These are phyloP conservation scores for Talaromyces sp. DNA, from an alignment of 2,329 filamentous ascomycete genomes.

Conservation along the genomic window DNA sequence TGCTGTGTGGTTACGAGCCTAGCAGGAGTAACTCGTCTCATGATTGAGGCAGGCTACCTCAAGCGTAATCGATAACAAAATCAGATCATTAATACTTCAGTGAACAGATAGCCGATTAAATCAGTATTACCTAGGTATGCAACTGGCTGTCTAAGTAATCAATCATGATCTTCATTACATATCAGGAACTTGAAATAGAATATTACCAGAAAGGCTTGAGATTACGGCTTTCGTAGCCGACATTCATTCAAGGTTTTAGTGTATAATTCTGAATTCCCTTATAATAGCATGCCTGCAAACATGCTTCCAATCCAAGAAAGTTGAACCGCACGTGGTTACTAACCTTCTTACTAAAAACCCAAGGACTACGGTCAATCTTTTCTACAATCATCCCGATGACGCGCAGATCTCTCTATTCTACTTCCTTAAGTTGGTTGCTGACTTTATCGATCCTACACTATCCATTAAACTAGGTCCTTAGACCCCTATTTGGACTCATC, in stretches of 20 bases:
- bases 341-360: too few relatives aligned
- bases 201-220: neutral
- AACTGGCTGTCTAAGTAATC: neutral
- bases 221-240: neutral
- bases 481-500: neutral
- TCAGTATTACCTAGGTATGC: neutral
- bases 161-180: neutral
- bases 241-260: neutral
- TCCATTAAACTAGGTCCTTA: neutral
- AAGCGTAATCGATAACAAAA: neutral
- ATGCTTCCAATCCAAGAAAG: neutral
- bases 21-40: neutral
- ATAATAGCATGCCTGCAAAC: neutral
- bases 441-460: neutral
- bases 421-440: neutral
- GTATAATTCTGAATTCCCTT: neutral
- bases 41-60: too few relatives aligned
- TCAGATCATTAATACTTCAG: neutral
- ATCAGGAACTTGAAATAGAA: neutral
- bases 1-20: neutral
- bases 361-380: neutral
- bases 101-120: neutral
- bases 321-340: neutral
- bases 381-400: neutral
- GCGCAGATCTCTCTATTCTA: neutral